A percentile compares a stretch with the other conserved stretches of the same genome.
phyloP scores from a whole-genome alignment of 2,329 filamentous ascomycete species.

The Rutstroemia sp. region DNA sequence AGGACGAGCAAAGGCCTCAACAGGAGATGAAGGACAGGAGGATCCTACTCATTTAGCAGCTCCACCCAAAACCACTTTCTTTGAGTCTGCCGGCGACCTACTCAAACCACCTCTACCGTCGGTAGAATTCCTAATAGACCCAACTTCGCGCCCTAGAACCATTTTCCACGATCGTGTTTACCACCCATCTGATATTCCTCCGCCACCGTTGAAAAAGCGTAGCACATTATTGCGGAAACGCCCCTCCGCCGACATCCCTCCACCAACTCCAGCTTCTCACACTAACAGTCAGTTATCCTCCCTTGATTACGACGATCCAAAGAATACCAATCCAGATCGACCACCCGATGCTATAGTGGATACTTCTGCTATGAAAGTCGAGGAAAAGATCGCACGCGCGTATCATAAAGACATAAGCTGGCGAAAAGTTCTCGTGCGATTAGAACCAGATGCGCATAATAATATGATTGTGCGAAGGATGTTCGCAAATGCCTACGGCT shows the following conservation, averaged over 20 bases:
- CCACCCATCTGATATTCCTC: conserved; percentile 85
- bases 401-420: conserved; percentile 89
- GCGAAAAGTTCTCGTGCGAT: conserved; percentile 91
- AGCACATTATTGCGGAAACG: conserved; percentile 24
- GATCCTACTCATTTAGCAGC: conserved; percentile 47
- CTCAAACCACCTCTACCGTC: conserved; percentile 84
- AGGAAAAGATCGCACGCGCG: conserved; percentile 94
- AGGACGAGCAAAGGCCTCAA: conserved; percentile 28
- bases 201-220: conserved; percentile 59
- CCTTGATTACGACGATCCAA: conserved; percentile 46
- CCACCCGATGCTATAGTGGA: conserved; percentile 44
- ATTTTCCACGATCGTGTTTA: conserved; percentile 98
- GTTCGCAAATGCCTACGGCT: conserved; percentile 96
- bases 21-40: conserved; percentile 33
- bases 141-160: conserved; percentile 70
- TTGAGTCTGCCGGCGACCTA: conserved; percentile 89
- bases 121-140: conserved; percentile 75
- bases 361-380: conserved; percentile 71
- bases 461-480: conserved; percentile 95
- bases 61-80: conserved; percentile 85
- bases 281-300: conserved; percentile 37
- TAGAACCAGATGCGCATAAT: conserved; percentile 97
- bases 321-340: conserved; percentile 40
- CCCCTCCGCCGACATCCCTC: conserved; percentile 10
- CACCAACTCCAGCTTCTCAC: conserved; percentile 27